Conservation (phyloP, 163 green algal species). For the Prototheca cutis region DNA sequence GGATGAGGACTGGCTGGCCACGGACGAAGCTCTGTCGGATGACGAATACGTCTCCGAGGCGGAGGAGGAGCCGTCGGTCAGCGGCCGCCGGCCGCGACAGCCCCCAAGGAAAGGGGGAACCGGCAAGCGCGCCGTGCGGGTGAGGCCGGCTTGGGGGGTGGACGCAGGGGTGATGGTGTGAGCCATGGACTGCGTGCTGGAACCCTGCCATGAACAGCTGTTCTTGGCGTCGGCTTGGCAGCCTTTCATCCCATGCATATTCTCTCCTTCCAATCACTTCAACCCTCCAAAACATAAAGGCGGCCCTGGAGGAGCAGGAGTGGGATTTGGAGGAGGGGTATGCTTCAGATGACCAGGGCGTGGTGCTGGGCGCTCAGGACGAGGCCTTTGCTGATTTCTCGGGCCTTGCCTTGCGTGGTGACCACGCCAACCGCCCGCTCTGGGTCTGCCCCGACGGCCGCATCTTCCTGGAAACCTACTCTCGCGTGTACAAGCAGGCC, state of each 20-base stretch:
- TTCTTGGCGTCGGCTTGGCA: too few relatives aligned
- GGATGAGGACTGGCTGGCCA: neutral
- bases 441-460: slow-evolving; percentile 92
- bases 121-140: too few relatives aligned
- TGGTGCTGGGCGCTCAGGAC: slow-evolving; percentile 29
- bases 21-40: neutral
- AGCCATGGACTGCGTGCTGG: too few relatives aligned
- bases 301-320: slow-evolving; percentile 18
- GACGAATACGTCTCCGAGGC: neutral
- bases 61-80: neutral
- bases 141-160: too few relatives aligned
- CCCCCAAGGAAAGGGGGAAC: too few relatives aligned
- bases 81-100: neutral
- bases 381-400: slow-evolving; percentile 50
- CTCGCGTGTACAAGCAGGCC: slow-evolving; percentile 86
- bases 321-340: slow-evolving; percentile 25
- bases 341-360: slow-evolving; percentile 13
- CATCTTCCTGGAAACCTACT: slow-evolving; percentile 97
- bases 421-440: slow-evolving; percentile 81
- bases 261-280: too few relatives aligned
- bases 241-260: too few relatives aligned
- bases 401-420: slow-evolving; percentile 68
- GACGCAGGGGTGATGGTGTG: too few relatives aligned
- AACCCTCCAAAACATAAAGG: too few relatives aligned
- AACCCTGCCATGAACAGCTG: too few relatives aligned